Conservation (phyloP, 495 filamentous ascomycete genomes). For the Pseudotulostoma volvatum region DNA sequence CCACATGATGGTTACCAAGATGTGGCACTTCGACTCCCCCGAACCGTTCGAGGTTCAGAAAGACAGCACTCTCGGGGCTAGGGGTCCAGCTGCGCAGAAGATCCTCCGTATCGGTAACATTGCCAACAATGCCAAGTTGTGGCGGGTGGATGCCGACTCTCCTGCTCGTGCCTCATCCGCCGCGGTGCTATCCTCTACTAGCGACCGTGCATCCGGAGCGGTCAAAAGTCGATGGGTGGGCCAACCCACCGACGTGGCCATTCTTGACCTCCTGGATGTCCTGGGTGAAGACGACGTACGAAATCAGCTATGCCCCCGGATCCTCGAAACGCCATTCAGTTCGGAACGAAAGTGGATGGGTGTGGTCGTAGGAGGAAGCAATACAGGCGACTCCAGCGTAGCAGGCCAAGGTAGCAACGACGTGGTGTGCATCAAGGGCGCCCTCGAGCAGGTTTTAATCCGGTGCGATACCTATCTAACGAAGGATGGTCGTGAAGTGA, state of each 20-base stretch:
- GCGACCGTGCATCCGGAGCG: slow-evolving; percentile 40
- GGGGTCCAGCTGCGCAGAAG: slow-evolving; percentile 55
- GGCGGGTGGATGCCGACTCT: slow-evolving; percentile 39
- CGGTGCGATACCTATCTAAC: slow-evolving; percentile 85
- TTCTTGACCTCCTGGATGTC: slow-evolving; percentile 78
- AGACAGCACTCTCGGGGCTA: slow-evolving; percentile 32
- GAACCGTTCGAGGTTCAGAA: slow-evolving; percentile 57
- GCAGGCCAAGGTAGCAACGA: slow-evolving; percentile 33
- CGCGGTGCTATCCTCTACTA: slow-evolving; percentile 61
- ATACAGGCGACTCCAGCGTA: slow-evolving; percentile 18
- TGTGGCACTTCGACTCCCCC: slow-evolving; percentile 75
- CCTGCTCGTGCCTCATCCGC: slow-evolving; percentile 53
- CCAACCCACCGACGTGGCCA: slow-evolving; percentile 90
- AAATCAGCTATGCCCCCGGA: slow-evolving; percentile 60
- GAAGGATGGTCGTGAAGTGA: slow-evolving; percentile 69
- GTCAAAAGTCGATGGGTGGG: slow-evolving; percentile 83
- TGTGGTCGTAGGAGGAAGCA: slow-evolving; percentile 53
- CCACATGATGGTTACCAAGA: slow-evolving; percentile 93
- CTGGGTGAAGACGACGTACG: slow-evolving; percentile 84
- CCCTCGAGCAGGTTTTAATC: slow-evolving; percentile 71
- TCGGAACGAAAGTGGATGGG: slow-evolving; percentile 99
- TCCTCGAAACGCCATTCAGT: slow-evolving; percentile 81
- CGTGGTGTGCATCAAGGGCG: slow-evolving; percentile 86
- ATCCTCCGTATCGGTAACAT: slow-evolving; percentile 86
- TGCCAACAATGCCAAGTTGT: slow-evolving; percentile 82